These are phyloP conservation scores for Coniophora puteana DNA, from an alignment of 1,284 basidiomycete genomes.

Conservation along the genomic window DNA sequence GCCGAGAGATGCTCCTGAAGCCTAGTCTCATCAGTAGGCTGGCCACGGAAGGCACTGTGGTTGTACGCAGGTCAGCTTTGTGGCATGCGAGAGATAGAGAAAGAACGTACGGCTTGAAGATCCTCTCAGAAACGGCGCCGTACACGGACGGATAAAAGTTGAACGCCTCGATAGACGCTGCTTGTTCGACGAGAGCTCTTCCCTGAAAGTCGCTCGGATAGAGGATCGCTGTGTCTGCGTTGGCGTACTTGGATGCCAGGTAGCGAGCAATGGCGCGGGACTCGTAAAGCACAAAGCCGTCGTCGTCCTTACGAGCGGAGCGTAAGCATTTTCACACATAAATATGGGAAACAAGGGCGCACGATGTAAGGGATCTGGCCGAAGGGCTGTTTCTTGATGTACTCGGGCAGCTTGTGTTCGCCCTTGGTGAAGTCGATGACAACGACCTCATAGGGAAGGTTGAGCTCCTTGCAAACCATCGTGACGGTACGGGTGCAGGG, in stretches of 20 bases:
- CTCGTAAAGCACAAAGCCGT: conserved; percentile 43
- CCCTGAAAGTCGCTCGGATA: conserved; percentile 29
- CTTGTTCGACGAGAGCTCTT: conserved; percentile 46
- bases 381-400: not conserved
- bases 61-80: too few relatives aligned
- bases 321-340: not conserved
- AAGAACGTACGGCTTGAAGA: conserved; percentile 35
- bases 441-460: conserved; percentile 1
- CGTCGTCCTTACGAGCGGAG: too few relatives aligned
- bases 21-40: too few relatives aligned
- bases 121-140: conserved; percentile 36
- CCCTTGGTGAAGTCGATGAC: not conserved
- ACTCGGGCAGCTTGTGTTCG: not conserved
- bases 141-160: conserved; percentile 29
- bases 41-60: too few relatives aligned
- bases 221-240: conserved; percentile 26
- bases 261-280: conserved; percentile 49
- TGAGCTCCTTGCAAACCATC: not conserved
- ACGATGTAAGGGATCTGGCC: conserved; percentile 24
- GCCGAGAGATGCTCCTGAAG: too few relatives aligned
- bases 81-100: too few relatives aligned
- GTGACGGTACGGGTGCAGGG: not conserved
- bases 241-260: conserved; percentile 39
- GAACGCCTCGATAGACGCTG: conserved; percentile 29
- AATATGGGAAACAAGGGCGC: too few relatives aligned